Percentiles rank a stretch among this genome's conserved stretches.
Evolutionary conservation across 768 basidiomycete genomes (phyloP).

Genomic region (Lentinula boryana): DNA sequence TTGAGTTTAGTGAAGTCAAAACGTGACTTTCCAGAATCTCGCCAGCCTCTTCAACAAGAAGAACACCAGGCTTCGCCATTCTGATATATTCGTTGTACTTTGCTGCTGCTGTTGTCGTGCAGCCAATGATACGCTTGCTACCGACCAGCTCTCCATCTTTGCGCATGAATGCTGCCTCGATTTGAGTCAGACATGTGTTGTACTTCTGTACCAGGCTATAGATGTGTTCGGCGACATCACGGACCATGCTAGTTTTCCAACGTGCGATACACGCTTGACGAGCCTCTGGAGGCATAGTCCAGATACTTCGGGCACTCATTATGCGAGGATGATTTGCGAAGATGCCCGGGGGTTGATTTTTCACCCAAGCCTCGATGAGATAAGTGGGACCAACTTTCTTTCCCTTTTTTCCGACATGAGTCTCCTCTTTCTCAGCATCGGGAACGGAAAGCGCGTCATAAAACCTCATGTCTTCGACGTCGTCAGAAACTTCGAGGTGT

Average conservation of each 20-base stretch:
- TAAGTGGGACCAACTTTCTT: constrained; percentile 29
- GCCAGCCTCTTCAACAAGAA: constrained; percentile 70
- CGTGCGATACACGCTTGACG: constrained; percentile 20
- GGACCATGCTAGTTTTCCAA: constrained; percentile 31
- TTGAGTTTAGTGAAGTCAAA: constrained; percentile 44
- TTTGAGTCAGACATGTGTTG: constrained; percentile 29
- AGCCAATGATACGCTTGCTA: constrained; percentile 53
- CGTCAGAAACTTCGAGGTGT: constrained; percentile 37
- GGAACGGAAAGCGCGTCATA: constrained; percentile 42
- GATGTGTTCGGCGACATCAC: constrained; percentile 27
- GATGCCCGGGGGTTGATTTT: constrained; percentile 37
- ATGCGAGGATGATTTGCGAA: constrained; percentile 25
- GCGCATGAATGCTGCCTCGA: constrained; percentile 30
- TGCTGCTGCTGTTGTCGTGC: constrained; percentile 67
- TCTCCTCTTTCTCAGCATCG: constrained; percentile 35
- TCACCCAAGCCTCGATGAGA: constrained; percentile 42
- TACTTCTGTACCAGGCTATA: constrained; percentile 28
- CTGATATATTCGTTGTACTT: constrained; percentile 47
- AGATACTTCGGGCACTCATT: constrained; percentile 20
- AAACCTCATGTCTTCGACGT: constrained; percentile 31
- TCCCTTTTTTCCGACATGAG: constrained; percentile 32
- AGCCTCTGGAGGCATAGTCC: constrained; percentile 24
- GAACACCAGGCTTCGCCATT: constrained; percentile 39
- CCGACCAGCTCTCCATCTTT: constrained; percentile 27
- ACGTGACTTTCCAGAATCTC: constrained; percentile 69